A percentile compares a stretch with the other conserved stretches of the same genome.
Conservation (phyloP, 371 early-diverging fungal species). For the Mucor plumbeus region DNA sequence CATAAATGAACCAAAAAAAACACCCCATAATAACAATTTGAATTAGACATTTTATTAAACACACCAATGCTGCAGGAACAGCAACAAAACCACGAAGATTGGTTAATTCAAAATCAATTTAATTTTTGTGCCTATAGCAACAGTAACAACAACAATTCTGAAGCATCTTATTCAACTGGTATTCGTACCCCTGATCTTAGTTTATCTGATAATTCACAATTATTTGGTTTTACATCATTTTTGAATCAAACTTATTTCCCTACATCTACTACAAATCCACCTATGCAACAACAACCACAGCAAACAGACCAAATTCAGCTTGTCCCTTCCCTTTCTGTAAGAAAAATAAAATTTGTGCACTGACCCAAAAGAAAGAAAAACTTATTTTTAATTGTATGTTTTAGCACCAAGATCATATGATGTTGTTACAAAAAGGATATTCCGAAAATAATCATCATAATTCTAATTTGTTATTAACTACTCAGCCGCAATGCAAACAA, state of each 20-base stretch:
- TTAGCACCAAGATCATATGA: conserved; percentile 37
- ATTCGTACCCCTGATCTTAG: conserved; percentile 32
- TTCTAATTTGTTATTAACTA: background rate
- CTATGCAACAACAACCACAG: conserved; percentile 5
- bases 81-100: conserved; percentile 10
- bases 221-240: conserved; percentile 17
- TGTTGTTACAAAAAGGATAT: conserved; percentile 26
- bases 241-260: conserved; percentile 1
- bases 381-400: background rate
- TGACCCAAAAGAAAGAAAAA: conserved; percentile 7
- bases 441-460: conserved; percentile 3
- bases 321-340: conserved; percentile 25
- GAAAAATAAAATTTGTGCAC: conserved; percentile 12
- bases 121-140: background rate
- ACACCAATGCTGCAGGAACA: conserved; percentile 10
- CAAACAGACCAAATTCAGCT: background rate
- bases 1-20: background rate
- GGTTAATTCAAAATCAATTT: conserved; percentile 15
- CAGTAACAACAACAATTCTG: background rate
- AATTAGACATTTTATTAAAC: background rate
- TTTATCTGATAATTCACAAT: conserved; percentile 14
- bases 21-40: no score
- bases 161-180: conserved; percentile 24
- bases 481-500: conserved; percentile 7
- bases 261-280: background rate